Evolutionary conservation across 83 land plant species (phyloP), one percentile per base, ranked within the genome.

Genomic region (Thuja plicata): DNA sequence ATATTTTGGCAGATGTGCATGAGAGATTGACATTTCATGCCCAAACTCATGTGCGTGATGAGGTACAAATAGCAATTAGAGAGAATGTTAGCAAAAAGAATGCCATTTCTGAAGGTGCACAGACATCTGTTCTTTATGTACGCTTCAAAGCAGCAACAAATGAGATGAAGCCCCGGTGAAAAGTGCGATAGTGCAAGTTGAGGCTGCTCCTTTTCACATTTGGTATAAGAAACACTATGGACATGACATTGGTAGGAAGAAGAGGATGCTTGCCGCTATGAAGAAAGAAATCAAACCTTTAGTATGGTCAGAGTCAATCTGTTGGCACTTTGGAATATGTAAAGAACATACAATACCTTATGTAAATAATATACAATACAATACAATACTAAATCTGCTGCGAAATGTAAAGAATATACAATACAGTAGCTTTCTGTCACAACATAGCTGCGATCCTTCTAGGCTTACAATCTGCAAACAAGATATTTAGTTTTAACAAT

Each of bases 141-240:
- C 97, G 99, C 54, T 98, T 97, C 70, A 97, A 98, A 89, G 99
- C 99, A 77, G 99, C 99, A 87, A 98, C 99, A 50, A 93, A 92
- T 92, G 99, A 98, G 97, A 98, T 95, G 92, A 90, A 43, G 4
- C 45, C 45, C 45, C 4, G 45, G 45, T 43, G 0, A 43, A 43
- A 43, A 43, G 45, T 43, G 45, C 45, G 45, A 43, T 43, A 43
- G 45, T 43, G 3, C 45, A 43, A 43, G 45, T 43, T 43, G 45
- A 43, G 5, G 45, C 45, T 2, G 45, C 45, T 43, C 45, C 45
- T 2, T 43, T 43, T 43, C 45, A 5, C 45, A 43, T 43, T 43
- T 43, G 45, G 45, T 43, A 43, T 43, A 3, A 90, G 60, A 93
- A 91, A 92, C 95, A 94, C 90, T 93, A 94, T 80, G 95, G 95